Conservation (phyloP, 305 asterid genomes). For the Fraxinus sp. region DNA sequence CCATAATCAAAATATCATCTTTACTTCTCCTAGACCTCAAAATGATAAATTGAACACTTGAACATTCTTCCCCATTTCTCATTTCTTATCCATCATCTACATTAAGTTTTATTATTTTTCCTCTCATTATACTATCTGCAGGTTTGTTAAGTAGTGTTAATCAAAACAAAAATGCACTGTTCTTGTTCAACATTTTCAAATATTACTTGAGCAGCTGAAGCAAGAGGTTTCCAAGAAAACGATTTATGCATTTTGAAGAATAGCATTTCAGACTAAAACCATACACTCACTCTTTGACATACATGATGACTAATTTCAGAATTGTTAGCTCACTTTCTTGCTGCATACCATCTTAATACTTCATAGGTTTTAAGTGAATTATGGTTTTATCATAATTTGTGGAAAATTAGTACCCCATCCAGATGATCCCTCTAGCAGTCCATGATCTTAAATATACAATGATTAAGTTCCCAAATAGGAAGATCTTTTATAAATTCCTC, state of each 20-base stretch:
- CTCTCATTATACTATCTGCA: background rate
- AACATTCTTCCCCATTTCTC: background rate
- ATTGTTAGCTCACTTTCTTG: background rate
- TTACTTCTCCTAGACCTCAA: background rate
- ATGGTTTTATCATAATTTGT: background rate
- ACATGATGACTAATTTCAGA: background rate
- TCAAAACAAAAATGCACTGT: background rate
- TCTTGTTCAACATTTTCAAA: background rate
- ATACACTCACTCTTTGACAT: background rate
- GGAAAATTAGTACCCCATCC: background rate
- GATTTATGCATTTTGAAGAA: background rate
- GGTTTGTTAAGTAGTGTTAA: background rate
- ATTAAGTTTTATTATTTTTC: background rate
- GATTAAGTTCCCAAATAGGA: conserved; percentile 2
- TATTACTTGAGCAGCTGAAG: background rate
- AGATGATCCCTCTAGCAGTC: background rate
- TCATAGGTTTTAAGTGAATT: background rate
- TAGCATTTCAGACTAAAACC: background rate
- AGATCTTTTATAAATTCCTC: conserved; percentile 11
- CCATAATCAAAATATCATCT: background rate
- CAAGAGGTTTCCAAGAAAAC: background rate
- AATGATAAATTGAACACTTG: background rate
- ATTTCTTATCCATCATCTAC: background rate
- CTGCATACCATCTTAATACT: background rate
- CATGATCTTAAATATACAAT: background rate